Base-by-base conservation (phyloP, 495 filamentous ascomycete species). In the Daldinia bambusicola region DNA sequence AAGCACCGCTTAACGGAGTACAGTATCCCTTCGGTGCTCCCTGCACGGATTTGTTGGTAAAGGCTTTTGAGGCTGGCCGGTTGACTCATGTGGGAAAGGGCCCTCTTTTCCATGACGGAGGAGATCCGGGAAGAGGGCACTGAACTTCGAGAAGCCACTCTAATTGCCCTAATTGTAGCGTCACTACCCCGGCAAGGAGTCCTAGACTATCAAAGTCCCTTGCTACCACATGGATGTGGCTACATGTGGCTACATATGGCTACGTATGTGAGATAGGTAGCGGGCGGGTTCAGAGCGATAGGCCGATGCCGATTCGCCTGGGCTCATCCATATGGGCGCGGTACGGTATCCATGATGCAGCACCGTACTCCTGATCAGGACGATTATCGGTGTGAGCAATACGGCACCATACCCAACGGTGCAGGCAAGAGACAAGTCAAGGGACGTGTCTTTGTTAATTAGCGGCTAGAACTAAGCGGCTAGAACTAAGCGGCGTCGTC, bases 61-160 rank as follows among this genome's bases (percentile, higher is more conserved):
- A 26, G 6, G 30, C 48, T 57, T 43, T 43, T 18, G 18, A 60
- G 40, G 61, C 56, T 72, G 36, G 61, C 70, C 66, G 70, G 57
- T 73, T 73, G 70, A 73, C 70, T 73, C 70, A 73, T 67, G 12
- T n/a, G 38, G 31, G 32, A 34, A 26, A 26, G 26, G 41, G 41
- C 13, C 37, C 34, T 37, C 56, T 50, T 50, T 61, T 61, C 55
- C 55, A 66, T 55, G 61, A 68, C 63, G 63, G 55, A 66, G 62
- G 26, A 52, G 59, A 61, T 48, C 53, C 59, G 60, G 66, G 61
- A 37, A 26, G 70, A 69, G 61, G 61, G 26, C 56, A 53, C 40
- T 69, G 61, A 56, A 56, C 30, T 55, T 62, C 61, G 61, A n/a
- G 55, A 48, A 41, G 6, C 56, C 20, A 36, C 18, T n/a, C 48